Evolutionary conservation across 2,329 filamentous ascomycete genomes (phyloP).

Genomic region (Aspergillus sp.): DNA sequence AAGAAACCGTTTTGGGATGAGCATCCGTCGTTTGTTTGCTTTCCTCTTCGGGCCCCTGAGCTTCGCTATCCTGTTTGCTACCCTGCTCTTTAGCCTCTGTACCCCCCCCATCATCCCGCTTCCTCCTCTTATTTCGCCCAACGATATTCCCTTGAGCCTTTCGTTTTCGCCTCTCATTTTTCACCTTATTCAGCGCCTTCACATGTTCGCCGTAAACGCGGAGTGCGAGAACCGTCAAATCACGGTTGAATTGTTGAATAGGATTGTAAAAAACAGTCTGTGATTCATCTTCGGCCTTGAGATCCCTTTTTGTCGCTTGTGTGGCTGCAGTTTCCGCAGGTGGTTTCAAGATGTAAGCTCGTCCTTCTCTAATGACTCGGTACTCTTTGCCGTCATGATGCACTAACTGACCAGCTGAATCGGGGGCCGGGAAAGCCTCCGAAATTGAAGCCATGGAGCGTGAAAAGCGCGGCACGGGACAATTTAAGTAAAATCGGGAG

Average conservation of each 20-base stretch:
- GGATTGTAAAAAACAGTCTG: conserved; percentile 96
- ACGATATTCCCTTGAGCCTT: conserved; percentile 33
- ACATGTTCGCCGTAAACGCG: conserved; percentile 77
- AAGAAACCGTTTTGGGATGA: conserved; percentile 33
- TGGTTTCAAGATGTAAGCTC: conserved; percentile 67
- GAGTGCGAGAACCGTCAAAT: conserved; percentile 89
- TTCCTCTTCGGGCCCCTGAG: conserved; percentile 12
- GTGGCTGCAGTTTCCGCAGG: conserved; percentile 43
- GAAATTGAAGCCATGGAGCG: conserved; percentile 14
- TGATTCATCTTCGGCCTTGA: conserved; percentile 58
- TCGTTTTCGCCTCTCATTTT: conserved; percentile 41
- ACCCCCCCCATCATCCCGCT: conserved; percentile 28
- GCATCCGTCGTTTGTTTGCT: conserved; percentile 13
- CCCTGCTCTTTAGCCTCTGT: conserved; percentile 18
- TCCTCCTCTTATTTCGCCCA: conserved; percentile 39
- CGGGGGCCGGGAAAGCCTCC: conserved; percentile 17
- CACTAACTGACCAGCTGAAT: conserved; percentile 25
- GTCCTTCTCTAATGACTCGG: conserved; percentile 64
- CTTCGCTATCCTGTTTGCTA: conserved; percentile 20
- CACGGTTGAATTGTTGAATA: conserved; percentile 98
- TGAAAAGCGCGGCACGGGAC: not conserved
- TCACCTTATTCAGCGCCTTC: conserved; percentile 54
- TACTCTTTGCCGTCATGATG: conserved; percentile 54
- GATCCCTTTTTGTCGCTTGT: conserved; percentile 45
- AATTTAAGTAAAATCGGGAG: not conserved